Evolutionary conservation across 202 grass and related monocot genomes (phyloP).

Genomic region (Schoenoplectus tabernaemontani): DNA sequence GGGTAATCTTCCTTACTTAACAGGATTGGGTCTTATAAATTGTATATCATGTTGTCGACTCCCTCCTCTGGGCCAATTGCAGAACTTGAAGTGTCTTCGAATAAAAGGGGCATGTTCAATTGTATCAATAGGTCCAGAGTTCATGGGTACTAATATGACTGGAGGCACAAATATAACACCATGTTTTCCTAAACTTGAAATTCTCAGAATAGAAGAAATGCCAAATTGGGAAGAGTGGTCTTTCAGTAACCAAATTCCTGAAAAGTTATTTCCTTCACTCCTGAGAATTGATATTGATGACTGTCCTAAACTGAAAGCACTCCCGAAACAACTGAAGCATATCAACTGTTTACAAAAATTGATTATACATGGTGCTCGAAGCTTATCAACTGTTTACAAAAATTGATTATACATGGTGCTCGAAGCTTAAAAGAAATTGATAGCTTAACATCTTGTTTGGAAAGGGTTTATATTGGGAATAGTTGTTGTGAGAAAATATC

Average conservation of each 20-base stretch:
- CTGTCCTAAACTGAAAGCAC: constrained; percentile 26
- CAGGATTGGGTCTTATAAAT: not conserved
- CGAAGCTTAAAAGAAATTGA: not conserved
- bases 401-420: not conserved
- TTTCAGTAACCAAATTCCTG: not conserved
- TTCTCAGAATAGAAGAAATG: not conserved
- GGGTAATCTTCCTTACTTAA: not conserved
- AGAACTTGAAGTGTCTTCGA: constrained; percentile 21
- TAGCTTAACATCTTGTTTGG: not conserved
- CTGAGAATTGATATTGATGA: rapidly evolving
- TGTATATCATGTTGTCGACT: constrained; percentile 19
- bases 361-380: not conserved
- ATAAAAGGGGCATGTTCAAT: not conserved
- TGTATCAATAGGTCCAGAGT: constrained; percentile 21
- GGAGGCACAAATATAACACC: not conserved
- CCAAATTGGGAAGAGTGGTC: constrained; percentile 37
- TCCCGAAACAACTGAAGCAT: constrained; percentile 19
- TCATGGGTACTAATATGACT: not conserved
- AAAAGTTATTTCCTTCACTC: not conserved
- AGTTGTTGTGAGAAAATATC: not conserved
- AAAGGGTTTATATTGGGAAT: not conserved
- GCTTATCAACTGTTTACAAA: not conserved
- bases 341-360: not conserved
- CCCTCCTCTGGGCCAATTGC: constrained; percentile 10
- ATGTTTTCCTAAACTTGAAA: constrained; percentile 32